Conservation (phyloP, 192 early-diverging fungal genomes). For the Umbelopsis isabellina region DNA sequence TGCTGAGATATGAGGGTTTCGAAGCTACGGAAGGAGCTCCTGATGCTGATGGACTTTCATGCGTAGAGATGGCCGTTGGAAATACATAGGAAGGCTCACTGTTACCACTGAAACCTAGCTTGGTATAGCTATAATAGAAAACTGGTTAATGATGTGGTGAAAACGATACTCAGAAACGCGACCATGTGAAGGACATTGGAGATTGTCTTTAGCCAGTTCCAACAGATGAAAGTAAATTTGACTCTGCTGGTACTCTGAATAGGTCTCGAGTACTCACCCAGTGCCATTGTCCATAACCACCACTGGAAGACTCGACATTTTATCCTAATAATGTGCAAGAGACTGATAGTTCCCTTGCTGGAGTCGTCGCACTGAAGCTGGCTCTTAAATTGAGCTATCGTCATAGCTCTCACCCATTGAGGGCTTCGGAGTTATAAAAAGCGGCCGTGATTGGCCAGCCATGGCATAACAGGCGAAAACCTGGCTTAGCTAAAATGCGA, state of each 20-base stretch:
- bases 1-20: constrained; percentile 58
- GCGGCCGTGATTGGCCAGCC: no score
- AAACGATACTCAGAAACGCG: background rate
- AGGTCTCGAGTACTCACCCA: constrained; percentile 63
- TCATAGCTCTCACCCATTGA: background rate
- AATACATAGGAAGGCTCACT: constrained; percentile 97
- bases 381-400: constrained; percentile 10
- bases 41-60: constrained; percentile 54
- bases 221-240: background rate
- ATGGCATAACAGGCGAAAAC: no score
- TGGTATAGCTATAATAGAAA: constrained; percentile 73
- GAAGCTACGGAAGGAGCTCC: constrained; percentile 54
- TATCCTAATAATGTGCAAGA: constrained; percentile 5
- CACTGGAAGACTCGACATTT: constrained; percentile 63
- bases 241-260: background rate
- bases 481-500: no score
- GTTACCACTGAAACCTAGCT: constrained; percentile 98
- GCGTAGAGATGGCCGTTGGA: constrained; percentile 90
- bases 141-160: constrained; percentile 21
- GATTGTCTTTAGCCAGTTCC: background rate
- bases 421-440: no score
- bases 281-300: constrained; percentile 99
- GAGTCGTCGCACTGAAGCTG: constrained; percentile 5
- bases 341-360: constrained; percentile 18
- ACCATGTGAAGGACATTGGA: background rate